Evolutionary conservation across 805 yeast species (phyloP).

Genomic region (Candida pseudofarinosa): DNA sequence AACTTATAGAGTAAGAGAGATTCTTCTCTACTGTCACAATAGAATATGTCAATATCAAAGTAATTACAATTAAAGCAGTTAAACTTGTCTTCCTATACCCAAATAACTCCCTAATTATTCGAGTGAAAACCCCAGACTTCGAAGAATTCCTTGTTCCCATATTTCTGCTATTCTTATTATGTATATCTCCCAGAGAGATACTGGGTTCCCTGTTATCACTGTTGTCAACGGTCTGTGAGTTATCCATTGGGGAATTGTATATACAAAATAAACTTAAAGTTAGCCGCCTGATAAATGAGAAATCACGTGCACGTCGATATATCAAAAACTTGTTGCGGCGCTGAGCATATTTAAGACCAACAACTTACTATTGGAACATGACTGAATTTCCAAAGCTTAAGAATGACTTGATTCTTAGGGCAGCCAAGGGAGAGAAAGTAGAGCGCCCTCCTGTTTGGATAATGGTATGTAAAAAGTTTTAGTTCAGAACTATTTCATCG

Average conservation of each 20-base stretch:
- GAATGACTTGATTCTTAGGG: constrained; percentile 87
- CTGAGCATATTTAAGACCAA: too few species aligned
- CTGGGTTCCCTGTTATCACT: background rate
- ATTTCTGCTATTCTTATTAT: background rate
- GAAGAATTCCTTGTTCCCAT: background rate
- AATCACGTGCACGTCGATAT: background rate
- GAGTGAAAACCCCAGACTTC: constrained; percentile 20
- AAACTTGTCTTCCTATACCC: constrained; percentile 73
- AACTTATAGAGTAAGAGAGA: constrained; percentile 31
- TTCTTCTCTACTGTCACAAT: constrained; percentile 37
- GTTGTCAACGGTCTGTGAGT: background rate
- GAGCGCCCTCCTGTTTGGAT: constrained; percentile 99
- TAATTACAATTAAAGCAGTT: constrained; percentile 49
- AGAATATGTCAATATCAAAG: constrained; percentile 40
- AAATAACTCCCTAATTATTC: constrained; percentile 44
- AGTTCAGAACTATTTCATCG: constrained; percentile 5
- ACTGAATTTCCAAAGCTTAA: constrained; percentile 67
- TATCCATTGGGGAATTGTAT: too few species aligned
- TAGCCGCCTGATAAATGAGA: background rate
- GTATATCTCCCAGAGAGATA: background rate
- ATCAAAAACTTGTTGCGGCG: background rate
- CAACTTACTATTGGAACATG: constrained; percentile 15
- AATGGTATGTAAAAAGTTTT: constrained; percentile 49
- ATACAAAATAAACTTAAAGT: background rate
- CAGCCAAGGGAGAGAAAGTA: constrained; percentile 84